phyloP scores from a whole-genome alignment of 2,329 filamentous ascomycete genomes.

The Parasarocladium wereldwijsianum region DNA sequence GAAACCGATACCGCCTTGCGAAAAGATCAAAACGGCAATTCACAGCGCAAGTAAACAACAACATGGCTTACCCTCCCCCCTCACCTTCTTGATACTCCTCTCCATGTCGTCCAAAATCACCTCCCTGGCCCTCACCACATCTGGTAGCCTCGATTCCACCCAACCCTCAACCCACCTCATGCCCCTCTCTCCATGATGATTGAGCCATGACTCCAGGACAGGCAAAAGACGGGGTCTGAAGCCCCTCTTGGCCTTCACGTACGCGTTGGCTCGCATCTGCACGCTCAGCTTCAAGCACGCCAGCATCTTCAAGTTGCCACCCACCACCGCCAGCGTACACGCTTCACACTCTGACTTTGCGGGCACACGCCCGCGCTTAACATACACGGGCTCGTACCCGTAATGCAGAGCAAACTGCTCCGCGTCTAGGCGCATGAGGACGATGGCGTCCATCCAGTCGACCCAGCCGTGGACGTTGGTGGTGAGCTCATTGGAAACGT shows the following conservation, averaged over 20 bases:
- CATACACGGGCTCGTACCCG: no score
- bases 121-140: background rate
- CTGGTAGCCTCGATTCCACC: background rate
- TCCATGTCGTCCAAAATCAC: background rate
- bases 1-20: no score
- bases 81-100: background rate
- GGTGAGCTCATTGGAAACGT: conserved; percentile 3
- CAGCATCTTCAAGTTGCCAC: conserved; percentile 25
- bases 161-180: background rate
- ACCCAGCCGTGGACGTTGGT: conserved; percentile 11
- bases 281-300: conserved; percentile 29
- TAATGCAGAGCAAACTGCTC: conserved; percentile 13
- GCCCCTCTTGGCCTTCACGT: background rate
- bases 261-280: conserved; percentile 17
- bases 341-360: conserved; percentile 31
- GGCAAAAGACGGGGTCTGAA: background rate
- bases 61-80: background rate
- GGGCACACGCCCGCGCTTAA: no score
- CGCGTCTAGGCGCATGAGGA: conserved; percentile 23
- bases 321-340: conserved; percentile 35
- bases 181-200: background rate
- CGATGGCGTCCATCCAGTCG: conserved; percentile 11
- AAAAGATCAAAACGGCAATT: no score
- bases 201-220: background rate
- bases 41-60: no score